A percentile compares a stretch with the other conserved stretches of the same genome.
phyloP scores from a whole-genome alignment of 2,329 filamentous ascomycete species.

The Coniella vitis region DNA sequence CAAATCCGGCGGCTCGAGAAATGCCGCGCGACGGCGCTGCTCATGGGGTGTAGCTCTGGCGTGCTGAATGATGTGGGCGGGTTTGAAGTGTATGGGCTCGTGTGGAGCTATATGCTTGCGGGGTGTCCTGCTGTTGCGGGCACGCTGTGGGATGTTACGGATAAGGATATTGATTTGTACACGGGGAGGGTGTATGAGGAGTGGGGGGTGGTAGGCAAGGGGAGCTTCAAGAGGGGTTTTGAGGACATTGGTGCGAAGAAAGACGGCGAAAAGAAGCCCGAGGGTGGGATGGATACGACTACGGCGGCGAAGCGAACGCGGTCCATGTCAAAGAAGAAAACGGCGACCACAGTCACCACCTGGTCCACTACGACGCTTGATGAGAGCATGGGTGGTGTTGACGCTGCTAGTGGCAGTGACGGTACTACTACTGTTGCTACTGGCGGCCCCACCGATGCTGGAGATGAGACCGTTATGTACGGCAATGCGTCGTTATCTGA shows the following conservation, averaged over 20 bases:
- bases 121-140: conserved; percentile 82
- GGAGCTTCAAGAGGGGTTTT: conserved; percentile 31
- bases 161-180: conserved; percentile 94
- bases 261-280: conserved; percentile 14
- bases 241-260: conserved; percentile 26
- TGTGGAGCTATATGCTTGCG: conserved; percentile 86
- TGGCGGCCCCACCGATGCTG: conserved; percentile 12
- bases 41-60: conserved; percentile 93
- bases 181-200: conserved; percentile 70
- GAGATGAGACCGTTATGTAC: conserved; percentile 11
- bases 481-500: conserved; percentile 60
- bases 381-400: too few species aligned
- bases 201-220: conserved; percentile 67
- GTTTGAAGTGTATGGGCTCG: conserved; percentile 86
- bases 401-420: too few species aligned
- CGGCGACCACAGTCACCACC: background rate
- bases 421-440: too few species aligned
- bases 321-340: conserved; percentile 18
- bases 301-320: conserved; percentile 7
- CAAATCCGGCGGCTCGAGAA: conserved; percentile 71
- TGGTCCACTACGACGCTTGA: too few species aligned
- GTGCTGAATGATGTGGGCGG: conserved; percentile 73
- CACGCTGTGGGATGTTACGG: conserved; percentile 96
- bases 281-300: background rate
- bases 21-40: conserved; percentile 70